Percentiles rank a stretch among this genome's conserved stretches.
Evolutionary conservation across 2,329 filamentous ascomycete species (phyloP).

Genomic region (Colletotrichum brevisporum): DNA sequence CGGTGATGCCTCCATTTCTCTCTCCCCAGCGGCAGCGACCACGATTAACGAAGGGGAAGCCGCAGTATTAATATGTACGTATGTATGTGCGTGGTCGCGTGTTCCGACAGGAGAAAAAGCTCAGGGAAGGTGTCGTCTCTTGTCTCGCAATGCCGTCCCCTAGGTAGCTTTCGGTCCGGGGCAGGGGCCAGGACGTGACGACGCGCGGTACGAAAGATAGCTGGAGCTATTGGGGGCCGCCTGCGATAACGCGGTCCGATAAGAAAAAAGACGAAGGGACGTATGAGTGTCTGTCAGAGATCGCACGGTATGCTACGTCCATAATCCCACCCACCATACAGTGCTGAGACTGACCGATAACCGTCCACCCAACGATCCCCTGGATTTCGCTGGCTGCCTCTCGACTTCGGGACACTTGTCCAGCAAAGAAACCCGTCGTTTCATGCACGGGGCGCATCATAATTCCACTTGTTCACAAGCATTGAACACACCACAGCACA

Average conservation of each 20-base stretch:
- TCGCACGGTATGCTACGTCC: neutral
- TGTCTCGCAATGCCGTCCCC: too few species aligned
- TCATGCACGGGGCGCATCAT: constrained; percentile 20
- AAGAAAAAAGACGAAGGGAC: constrained; percentile 20
- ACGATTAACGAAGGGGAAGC: neutral
- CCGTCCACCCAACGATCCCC: neutral
- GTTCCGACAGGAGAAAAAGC: too few species aligned
- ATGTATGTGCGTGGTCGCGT: too few species aligned
- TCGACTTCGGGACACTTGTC: constrained; percentile 20
- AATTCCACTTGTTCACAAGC: neutral
- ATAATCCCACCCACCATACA: neutral
- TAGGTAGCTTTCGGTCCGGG: constrained; percentile 1
- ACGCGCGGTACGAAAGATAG: constrained; percentile 10
- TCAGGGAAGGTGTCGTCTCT: too few species aligned
- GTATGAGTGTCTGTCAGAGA: neutral
- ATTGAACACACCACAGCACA: too few species aligned
- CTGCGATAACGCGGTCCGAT: constrained; percentile 33
- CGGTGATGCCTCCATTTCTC: constrained; percentile 86
- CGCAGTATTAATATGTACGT: neutral
- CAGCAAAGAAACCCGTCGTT: neutral
- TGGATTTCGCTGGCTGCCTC: neutral
- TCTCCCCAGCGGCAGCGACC: neutral
- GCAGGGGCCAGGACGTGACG: neutral
- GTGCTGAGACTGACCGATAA: neutral
- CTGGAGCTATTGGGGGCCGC: neutral